These are phyloP conservation scores for Schizophyllum amplum DNA, from an alignment of 1,284 basidiomycete species.

Conservation along the genomic window DNA sequence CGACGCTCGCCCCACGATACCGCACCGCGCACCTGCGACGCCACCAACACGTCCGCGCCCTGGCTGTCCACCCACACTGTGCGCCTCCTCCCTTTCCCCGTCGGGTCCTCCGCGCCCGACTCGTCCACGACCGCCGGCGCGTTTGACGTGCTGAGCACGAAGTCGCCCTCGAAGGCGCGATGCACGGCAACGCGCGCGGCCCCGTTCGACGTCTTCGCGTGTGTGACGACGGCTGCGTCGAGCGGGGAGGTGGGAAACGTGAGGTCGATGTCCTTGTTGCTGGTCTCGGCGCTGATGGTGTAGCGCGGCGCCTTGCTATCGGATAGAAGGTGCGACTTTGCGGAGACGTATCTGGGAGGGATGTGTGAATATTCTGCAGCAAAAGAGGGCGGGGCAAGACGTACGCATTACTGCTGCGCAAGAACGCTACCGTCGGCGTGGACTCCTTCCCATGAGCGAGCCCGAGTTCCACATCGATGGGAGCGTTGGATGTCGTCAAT, in stretches of 20 bases:
- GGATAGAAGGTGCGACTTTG: constrained; percentile 1
- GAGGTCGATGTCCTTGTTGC: background rate
- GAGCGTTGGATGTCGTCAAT: constrained; percentile 28
- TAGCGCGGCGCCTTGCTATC: background rate
- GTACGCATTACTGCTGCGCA: constrained; percentile 33
- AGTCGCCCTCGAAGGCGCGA: constrained; percentile 4
- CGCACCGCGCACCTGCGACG: background rate
- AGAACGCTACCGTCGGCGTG: constrained; percentile 15
- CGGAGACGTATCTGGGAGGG: constrained; percentile 1
- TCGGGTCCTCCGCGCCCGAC: constrained; percentile 2
- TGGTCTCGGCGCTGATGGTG: constrained; percentile 4
- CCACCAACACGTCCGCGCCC: too few relatives aligned
- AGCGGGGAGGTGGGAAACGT: constrained; percentile 2
- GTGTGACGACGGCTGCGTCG: background rate
- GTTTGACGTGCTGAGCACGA: constrained; percentile 1
- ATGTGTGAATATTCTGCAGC: background rate
- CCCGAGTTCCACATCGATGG: constrained; percentile 27
- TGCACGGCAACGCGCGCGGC: background rate
- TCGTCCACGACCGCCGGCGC: background rate
- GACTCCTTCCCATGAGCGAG: constrained; percentile 22
- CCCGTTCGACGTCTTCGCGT: constrained; percentile 2
- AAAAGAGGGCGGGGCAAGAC: constrained; percentile 3
- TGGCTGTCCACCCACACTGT: background rate
- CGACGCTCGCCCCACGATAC: background rate
- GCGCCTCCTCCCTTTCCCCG: constrained; percentile 1